These are phyloP conservation scores for Aeschynomene evenia DNA, from an alignment of 306 rosid genomes.

Conservation along the genomic window DNA sequence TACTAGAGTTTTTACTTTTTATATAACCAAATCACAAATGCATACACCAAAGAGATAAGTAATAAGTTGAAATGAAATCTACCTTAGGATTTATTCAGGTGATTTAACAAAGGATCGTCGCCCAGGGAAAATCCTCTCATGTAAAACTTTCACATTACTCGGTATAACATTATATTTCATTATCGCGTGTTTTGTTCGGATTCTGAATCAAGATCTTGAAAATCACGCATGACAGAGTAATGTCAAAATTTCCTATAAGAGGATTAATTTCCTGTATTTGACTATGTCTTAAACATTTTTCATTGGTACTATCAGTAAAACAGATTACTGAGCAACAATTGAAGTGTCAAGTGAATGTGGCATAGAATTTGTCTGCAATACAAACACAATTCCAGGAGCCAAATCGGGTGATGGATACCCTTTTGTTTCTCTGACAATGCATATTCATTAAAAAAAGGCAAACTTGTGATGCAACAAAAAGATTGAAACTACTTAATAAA, in stretches of 20 bases:
- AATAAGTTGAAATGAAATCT: background rate
- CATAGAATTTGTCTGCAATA: constrained; percentile 11
- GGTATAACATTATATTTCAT: too few species aligned
- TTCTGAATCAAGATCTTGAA: too few species aligned
- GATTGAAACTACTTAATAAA: background rate
- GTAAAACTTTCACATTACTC: too few species aligned
- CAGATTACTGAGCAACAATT: constrained; percentile 13
- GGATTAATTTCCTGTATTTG: background rate
- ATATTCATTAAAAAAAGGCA: background rate
- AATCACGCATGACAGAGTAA: too few species aligned
- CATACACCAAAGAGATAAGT: background rate
- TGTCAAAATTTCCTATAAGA: too few species aligned
- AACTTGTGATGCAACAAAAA: background rate
- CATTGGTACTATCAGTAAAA: constrained; percentile 1
- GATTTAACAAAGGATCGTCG: background rate
- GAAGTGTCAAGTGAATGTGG: constrained; percentile 23
- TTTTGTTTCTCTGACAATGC: background rate
- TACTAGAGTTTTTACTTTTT: background rate
- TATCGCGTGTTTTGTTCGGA: too few species aligned
- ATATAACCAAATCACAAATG: background rate
- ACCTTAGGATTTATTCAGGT: background rate
- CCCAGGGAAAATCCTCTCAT: too few species aligned
- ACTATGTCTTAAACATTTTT: background rate
- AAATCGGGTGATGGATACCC: constrained; percentile 11
- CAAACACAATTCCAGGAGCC: constrained; percentile 26